Evolutionary conservation across 179 eudicot genomes (phyloP).

Genomic region (Beta corolliflora): DNA sequence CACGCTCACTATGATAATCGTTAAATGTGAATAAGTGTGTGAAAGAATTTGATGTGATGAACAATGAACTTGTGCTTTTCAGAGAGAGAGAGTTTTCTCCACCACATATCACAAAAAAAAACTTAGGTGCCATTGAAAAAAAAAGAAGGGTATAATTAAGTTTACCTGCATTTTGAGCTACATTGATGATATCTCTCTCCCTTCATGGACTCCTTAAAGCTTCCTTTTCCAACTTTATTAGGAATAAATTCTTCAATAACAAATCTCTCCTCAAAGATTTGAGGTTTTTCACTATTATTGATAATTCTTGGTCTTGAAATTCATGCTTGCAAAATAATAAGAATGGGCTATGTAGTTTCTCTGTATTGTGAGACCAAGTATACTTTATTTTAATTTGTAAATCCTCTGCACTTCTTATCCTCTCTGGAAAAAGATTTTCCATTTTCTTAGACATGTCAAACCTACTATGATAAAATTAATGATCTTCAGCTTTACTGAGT

Average conservation of each 20-base stretch:
- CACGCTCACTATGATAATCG: no score
- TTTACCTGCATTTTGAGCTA: slow-evolving; percentile 26
- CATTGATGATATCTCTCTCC: not conserved
- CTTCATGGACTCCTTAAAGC: not conserved
- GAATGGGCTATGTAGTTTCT: no score
- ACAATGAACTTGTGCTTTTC: no score
- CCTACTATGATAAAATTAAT: not conserved
- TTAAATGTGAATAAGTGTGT: no score
- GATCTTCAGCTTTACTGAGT: not conserved
- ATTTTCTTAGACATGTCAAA: slow-evolving; percentile 2
- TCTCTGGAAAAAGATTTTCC: not conserved
- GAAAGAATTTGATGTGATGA: no score
- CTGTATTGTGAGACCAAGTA: no score
- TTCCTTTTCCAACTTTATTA: not conserved
- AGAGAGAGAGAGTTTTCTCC: no score
- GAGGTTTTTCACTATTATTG: slow-evolving; percentile 16
- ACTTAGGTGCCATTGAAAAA: not conserved
- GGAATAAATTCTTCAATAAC: not conserved
- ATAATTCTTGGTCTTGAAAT: not conserved
- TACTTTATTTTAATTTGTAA: not conserved
- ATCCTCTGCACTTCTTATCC: not conserved
- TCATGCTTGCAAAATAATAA: slow-evolving; percentile 14
- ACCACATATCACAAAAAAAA: not conserved
- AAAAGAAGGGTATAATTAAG: not conserved
- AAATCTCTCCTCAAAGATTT: not conserved